Conservation (phyloP, 768 basidiomycete genomes). For the Astraeus odoratus region DNA sequence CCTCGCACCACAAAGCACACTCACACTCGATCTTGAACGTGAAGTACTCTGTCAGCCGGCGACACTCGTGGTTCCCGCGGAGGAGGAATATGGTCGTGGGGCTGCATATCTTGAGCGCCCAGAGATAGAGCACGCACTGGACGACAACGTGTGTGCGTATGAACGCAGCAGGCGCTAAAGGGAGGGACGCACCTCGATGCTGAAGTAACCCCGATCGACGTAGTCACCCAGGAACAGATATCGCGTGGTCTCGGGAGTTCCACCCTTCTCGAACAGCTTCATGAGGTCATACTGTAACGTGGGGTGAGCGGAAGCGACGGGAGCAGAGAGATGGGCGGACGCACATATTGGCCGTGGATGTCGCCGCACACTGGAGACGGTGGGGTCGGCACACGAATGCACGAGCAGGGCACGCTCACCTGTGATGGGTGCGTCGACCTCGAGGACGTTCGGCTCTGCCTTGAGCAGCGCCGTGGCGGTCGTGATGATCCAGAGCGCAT, state of each 20-base stretch:
- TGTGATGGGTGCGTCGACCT: slow-evolving; percentile 69
- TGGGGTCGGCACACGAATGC: slow-evolving; percentile 13
- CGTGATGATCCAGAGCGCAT: slow-evolving; percentile 60
- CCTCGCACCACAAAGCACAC: background rate
- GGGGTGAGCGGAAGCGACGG: slow-evolving; percentile 3
- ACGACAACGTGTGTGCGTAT: slow-evolving; percentile 7
- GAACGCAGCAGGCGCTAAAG: background rate
- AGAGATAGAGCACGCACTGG: slow-evolving; percentile 54
- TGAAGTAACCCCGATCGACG: slow-evolving; percentile 72
- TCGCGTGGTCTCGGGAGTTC: slow-evolving; percentile 65
- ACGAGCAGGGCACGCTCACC: slow-evolving; percentile 31
- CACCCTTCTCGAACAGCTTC: slow-evolving; percentile 75
- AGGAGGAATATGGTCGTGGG: slow-evolving; percentile 55
- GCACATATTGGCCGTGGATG: slow-evolving; percentile 19
- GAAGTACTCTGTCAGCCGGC: slow-evolving; percentile 60
- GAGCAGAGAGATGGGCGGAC: slow-evolving; percentile 10
- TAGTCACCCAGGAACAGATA: slow-evolving; percentile 75
- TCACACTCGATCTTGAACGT: slow-evolving; percentile 50
- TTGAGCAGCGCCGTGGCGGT: slow-evolving; percentile 50
- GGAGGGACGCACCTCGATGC: slow-evolving; percentile 49
- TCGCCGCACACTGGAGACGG: slow-evolving; percentile 13
- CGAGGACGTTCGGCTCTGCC: slow-evolving; percentile 56
- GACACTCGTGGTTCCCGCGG: slow-evolving; percentile 61
- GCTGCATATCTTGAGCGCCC: slow-evolving; percentile 58
- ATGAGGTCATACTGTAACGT: slow-evolving; percentile 59